Evolutionary conservation across 2,329 filamentous ascomycete genomes (phyloP).

Genomic region (Cylindrodendrum hubeiense): DNA sequence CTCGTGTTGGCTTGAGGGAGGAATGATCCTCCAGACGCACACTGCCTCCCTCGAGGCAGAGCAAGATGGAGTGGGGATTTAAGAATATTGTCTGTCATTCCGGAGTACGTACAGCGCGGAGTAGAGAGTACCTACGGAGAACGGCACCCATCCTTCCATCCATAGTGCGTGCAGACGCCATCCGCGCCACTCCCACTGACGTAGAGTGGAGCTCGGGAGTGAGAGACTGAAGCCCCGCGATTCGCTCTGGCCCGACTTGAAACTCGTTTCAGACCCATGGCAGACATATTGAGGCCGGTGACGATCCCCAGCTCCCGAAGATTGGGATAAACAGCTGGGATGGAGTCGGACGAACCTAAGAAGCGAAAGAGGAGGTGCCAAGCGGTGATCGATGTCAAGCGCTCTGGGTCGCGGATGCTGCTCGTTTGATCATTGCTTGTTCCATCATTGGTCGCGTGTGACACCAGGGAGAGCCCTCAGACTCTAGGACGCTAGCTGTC

Average conservation of each 20-base stretch:
- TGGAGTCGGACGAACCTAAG: constrained; percentile 14
- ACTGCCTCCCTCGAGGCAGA: neutral
- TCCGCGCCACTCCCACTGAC: constrained; percentile 26
- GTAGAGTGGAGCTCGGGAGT: constrained; percentile 28
- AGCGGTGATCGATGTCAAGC: constrained; percentile 1
- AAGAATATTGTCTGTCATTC: neutral
- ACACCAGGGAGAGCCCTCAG: neutral
- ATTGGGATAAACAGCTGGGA: constrained; percentile 21
- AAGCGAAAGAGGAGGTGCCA: neutral
- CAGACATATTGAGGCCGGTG: constrained; percentile 26
- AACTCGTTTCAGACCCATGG: constrained; percentile 45
- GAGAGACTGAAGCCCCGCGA: constrained; percentile 26
- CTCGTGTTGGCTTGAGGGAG: neutral
- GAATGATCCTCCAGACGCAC: neutral
- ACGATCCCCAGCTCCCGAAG: constrained; percentile 27
- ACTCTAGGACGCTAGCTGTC: constrained; percentile 7
- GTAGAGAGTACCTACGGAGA: too few species aligned
- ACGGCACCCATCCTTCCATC: neutral
- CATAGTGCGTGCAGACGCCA: constrained; percentile 26
- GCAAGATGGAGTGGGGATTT: neutral
- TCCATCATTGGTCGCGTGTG: constrained; percentile 14
- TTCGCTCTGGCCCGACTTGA: constrained; percentile 32
- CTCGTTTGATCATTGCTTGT: constrained; percentile 2
- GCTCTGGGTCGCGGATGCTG: constrained; percentile 6
- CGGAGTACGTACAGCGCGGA: neutral